Evolutionary conservation across 768 basidiomycete genomes (phyloP).

Genomic region (Boletus pseudopeckii): DNA sequence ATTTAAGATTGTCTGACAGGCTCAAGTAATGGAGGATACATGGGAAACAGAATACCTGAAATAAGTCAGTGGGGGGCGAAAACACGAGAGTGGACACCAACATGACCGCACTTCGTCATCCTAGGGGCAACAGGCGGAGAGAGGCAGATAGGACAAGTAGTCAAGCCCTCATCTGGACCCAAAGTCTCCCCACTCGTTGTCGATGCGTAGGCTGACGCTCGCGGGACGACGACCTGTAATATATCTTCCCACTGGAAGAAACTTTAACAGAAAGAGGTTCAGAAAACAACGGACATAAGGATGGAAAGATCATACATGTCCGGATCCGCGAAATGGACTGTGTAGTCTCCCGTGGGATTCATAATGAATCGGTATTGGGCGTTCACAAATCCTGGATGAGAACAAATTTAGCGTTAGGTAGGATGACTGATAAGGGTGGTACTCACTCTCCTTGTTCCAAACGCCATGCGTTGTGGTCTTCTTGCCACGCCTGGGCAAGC

Average conservation of each 20-base stretch:
- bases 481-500: constrained; percentile 71
- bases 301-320: constrained; percentile 69
- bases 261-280: constrained; percentile 37
- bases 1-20: constrained; percentile 77
- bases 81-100: constrained; percentile 41
- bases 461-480: constrained; percentile 60
- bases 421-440: constrained; percentile 8
- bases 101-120: constrained; percentile 98
- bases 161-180: constrained; percentile 55
- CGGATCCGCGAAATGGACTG: constrained; percentile 94
- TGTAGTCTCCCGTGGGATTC: constrained; percentile 89
- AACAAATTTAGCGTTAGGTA: constrained; percentile 13
- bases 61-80: constrained; percentile 15
- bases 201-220: constrained; percentile 69
- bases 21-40: constrained; percentile 91
- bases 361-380: constrained; percentile 95
- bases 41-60: constrained; percentile 88
- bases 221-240: constrained; percentile 90
- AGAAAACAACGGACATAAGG: background rate
- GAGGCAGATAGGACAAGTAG: constrained; percentile 92
- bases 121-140: constrained; percentile 85
- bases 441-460: constrained; percentile 93
- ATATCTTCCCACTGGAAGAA: constrained; percentile 97
- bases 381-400: constrained; percentile 83
- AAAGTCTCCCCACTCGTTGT: constrained; percentile 47